Evolutionary conservation across 768 basidiomycete genomes (phyloP), one percentile per base, ranked within the genome.

Genomic region (Lactarius hengduanensis): DNA sequence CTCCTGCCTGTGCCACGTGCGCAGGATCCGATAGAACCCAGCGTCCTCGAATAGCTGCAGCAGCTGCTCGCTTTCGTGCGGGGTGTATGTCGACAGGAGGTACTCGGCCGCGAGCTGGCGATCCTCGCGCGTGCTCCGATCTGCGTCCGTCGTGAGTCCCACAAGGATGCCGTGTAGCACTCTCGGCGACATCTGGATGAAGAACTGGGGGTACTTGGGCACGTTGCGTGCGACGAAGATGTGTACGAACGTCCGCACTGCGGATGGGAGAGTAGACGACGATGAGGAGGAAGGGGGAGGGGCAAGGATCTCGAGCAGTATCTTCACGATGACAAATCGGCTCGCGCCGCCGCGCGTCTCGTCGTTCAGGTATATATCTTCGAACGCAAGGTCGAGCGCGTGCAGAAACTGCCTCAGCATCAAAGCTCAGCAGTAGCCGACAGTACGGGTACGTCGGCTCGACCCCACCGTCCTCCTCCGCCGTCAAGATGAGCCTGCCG

Each of bases 191-290:
- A 94, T 80, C 15, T 61, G 53, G 30, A 66, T 82, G 75, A 88
- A 93, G 75, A 88, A 93, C 76, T 97, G 95, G 1, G 91, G 87
- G 77, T 98, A 99, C 78, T 98, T 98, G 0, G 97, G 94, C 13
- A 97, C 86, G 75, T 98, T 99, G 65, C 96, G 89, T 4, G 97
- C 93, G 64, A 98, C 84, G 77, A 99, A 99, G 67, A 99, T 98
- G 73, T 96, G 87, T 59, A 96, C 82, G 75, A 99, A 92, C 3
- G 92, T 94, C 65, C 80, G 78, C 73, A 92, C 94, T 47, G 82
- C 76, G 34, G 84, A 76, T 0, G 85, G 77, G 32, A 94, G 77
- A 58, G 81, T 80, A 28, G 83, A 80, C 60, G 78, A 74, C 6
- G 85, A 79, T 2, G 41, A 32, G 9, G 60, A 32, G 15, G 60